A percentile compares a stretch with the other conserved stretches of the same genome.
These are phyloP conservation scores for Aegilops speltoides DNA, from an alignment of 176 grass and related monocot species.

Conservation along the genomic window DNA sequence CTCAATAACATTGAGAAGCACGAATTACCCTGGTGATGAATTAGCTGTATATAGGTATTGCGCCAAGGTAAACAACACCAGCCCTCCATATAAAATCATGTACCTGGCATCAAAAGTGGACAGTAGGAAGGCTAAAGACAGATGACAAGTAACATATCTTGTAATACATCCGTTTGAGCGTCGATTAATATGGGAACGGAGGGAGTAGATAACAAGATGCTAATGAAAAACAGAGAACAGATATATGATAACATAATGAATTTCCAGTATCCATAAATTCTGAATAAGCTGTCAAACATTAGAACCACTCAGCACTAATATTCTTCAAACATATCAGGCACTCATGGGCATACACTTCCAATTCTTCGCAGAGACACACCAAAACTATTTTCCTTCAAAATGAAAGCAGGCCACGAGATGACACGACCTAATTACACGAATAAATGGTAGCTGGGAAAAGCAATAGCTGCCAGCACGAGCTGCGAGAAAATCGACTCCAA, in stretches of 20 bases:
- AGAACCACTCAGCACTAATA: not conserved
- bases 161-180: no score
- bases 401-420: not conserved
- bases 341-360: not conserved
- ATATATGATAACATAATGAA: not conserved
- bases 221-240: not conserved
- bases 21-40: conserved; percentile 75
- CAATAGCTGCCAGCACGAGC: not conserved
- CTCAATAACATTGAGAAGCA: not conserved
- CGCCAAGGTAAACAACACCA: conserved; percentile 55
- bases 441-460: not conserved
- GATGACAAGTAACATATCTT: no score
- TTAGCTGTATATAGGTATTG: conserved; percentile 75
- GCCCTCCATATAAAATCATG: conserved; percentile 41
- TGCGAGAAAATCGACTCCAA: not conserved
- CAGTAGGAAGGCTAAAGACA: not conserved
- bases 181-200: no score
- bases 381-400: not conserved
- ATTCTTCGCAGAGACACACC: not conserved
- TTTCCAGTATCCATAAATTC: not conserved
- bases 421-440: not conserved
- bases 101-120: conserved; percentile 48
- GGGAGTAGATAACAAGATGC: not conserved
- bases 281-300: not conserved
- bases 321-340: not conserved